These are phyloP conservation scores for Geranium rotundifolium DNA, from an alignment of 345 rosid species.

Conservation along the genomic window DNA sequence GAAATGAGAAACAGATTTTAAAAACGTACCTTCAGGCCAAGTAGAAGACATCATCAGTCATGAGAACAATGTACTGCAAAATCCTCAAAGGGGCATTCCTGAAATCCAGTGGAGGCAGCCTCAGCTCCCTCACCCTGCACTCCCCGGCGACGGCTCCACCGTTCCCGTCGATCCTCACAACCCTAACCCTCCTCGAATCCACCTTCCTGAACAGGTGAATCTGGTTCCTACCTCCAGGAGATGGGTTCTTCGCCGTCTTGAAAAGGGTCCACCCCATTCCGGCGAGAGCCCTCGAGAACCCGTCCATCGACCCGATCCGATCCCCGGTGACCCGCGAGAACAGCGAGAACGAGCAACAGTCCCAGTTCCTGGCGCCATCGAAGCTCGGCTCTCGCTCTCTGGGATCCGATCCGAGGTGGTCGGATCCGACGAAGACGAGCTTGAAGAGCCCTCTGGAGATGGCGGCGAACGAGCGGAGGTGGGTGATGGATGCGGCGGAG, in stretches of 20 bases:
- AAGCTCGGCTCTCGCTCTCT: neutral
- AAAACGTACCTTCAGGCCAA: conserved; percentile 23
- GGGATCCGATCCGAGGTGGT: neutral
- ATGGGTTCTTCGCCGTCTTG: conserved; percentile 34
- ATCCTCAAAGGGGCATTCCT: conserved; percentile 60
- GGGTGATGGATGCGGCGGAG: conserved; percentile 31
- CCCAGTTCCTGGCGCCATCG: conserved; percentile 36
- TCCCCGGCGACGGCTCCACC: conserved; percentile 16
- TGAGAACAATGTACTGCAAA: conserved; percentile 51
- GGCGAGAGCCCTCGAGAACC: conserved; percentile 44
- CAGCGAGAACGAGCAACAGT: conserved; percentile 62
- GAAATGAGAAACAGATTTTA: neutral
- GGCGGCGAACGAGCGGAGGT: conserved; percentile 54
- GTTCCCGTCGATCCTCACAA: conserved; percentile 6
- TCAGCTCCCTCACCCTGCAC: conserved; percentile 51
- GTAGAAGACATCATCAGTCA: conserved; percentile 49
- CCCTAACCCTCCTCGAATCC: conserved; percentile 38
- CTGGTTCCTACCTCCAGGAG: conserved; percentile 11
- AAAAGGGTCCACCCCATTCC: conserved; percentile 60
- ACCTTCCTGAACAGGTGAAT: conserved; percentile 56
- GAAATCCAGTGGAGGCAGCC: conserved; percentile 56
- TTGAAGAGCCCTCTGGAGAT: conserved; percentile 61
- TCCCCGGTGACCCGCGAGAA: conserved; percentile 32
- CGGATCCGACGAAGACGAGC: conserved; percentile 27
- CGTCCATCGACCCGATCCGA: conserved; percentile 49